Evolutionary conservation across 495 filamentous ascomycete species (phyloP), one percentile per base, ranked within the genome.

Genomic region (Cercophora scortea): DNA sequence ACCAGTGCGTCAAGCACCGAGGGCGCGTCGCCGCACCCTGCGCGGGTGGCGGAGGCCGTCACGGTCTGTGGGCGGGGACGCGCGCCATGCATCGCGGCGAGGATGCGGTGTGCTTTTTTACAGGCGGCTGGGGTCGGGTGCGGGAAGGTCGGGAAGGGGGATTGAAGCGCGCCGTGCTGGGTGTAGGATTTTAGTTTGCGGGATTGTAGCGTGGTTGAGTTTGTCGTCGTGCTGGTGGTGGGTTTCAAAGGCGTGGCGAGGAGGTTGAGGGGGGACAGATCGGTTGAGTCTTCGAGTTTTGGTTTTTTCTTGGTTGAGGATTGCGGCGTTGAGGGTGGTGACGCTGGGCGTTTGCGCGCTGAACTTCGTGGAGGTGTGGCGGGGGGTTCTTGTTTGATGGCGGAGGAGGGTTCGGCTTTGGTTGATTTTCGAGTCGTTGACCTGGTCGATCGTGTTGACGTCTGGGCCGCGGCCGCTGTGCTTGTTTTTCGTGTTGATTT

Each of bases 1-100:
- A 93, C 82, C 0, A 96, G 71, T 0, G 90, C 90, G 68, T 95
- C 90, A 1, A 95, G 77, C 8, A 95, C 84, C 9, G 84, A 90
- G 1, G 89, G 88, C 6, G 90, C 84, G 64, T 95, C 86, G 33
- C 90, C 90, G 61, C 90, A 96, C 2, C 89, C 89, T 25, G 88
- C 80, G 25, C 88, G 78, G 1, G 79, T 81, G 2, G 83, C 63
- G 1, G 90, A 84, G 34, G 76, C 71, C 1, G 83, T 79, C 12
- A 90, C 79, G 0, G 69, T 78, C 9, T 77, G 68, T 1, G 89
- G 89, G 9, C 76, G 71, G 25, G 69, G 70, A 13, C 84, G 74
- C 33, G 80, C 70, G 9, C 89, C 88, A 61, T 95, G 89, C 0
- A 82, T 62, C 18, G 67, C 67, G 2, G 82, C 72, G 0, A 96